Conservation (phyloP, 129 eudicot species). For the Heracleum sosnowskyi region DNA sequence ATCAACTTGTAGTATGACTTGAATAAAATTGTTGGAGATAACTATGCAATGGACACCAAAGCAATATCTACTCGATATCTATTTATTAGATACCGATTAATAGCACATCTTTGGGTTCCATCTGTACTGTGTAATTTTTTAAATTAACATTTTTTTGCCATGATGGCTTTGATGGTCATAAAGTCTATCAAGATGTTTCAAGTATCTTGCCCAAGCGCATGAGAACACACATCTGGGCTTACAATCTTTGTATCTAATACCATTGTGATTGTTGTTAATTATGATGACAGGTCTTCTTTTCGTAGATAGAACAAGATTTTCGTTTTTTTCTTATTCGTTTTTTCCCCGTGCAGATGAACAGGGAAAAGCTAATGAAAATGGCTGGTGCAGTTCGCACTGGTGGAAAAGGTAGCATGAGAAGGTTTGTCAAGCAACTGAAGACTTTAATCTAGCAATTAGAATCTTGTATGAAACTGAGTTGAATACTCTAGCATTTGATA, state of each 20-base stretch:
- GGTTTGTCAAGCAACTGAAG: conserved; percentile 2
- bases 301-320: background rate
- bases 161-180: background rate
- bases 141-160: background rate
- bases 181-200: background rate
- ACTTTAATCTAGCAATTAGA: background rate
- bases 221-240: background rate
- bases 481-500: background rate
- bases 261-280: background rate
- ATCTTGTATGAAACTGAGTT: background rate
- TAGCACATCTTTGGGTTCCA: background rate
- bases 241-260: background rate
- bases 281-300: background rate
- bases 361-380: conserved; percentile 74
- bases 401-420: conserved; percentile 44
- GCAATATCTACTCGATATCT: no score
- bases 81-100: no score
- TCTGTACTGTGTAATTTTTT: background rate
- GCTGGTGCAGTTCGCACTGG: conserved; percentile 37
- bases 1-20: background rate
- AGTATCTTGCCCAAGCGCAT: background rate
- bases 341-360: conserved; percentile 48
- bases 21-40: no score
- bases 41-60: background rate
- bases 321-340: background rate